phyloP scores from a whole-genome alignment of 2,329 filamentous ascomycete genomes.

The Penicillium sp. region DNA sequence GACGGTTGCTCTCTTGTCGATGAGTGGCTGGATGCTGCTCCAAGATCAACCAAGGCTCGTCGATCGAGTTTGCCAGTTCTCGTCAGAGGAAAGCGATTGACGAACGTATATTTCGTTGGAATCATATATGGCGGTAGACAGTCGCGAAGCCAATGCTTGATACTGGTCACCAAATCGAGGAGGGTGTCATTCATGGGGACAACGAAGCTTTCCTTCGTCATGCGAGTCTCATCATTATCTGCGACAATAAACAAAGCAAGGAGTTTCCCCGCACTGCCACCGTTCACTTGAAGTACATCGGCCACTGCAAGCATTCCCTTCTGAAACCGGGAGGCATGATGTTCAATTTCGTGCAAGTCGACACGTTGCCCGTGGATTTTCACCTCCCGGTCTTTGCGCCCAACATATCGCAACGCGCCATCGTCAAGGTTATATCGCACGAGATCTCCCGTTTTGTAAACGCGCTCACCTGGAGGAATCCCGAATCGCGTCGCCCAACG shows the following conservation, averaged over 20 bases:
- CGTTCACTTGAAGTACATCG: background rate
- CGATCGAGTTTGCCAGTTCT: slow-evolving; percentile 6
- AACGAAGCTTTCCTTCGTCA: background rate
- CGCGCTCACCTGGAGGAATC: background rate
- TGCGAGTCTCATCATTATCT: background rate
- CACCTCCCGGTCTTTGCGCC: slow-evolving; percentile 6
- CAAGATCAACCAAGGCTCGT: background rate
- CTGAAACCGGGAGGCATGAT: background rate
- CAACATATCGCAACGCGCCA: background rate
- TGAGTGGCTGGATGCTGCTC: background rate
- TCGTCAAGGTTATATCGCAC: background rate
- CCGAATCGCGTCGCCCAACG: background rate
- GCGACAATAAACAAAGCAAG: background rate
- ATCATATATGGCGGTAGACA: slow-evolving; percentile 6
- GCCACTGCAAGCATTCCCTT: background rate
- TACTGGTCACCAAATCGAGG: background rate
- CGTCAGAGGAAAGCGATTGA: slow-evolving; percentile 1
- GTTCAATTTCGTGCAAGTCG: slow-evolving; percentile 5
- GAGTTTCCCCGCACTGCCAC: background rate
- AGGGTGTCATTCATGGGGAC: background rate
- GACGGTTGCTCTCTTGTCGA: background rate
- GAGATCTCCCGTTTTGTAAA: slow-evolving; percentile 11
- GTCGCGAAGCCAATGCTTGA: background rate
- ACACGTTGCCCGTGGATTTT: slow-evolving; percentile 8
- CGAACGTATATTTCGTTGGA: background rate